Conservation (phyloP, 78 protist species). For the Chrysochromulina tobinii region DNA sequence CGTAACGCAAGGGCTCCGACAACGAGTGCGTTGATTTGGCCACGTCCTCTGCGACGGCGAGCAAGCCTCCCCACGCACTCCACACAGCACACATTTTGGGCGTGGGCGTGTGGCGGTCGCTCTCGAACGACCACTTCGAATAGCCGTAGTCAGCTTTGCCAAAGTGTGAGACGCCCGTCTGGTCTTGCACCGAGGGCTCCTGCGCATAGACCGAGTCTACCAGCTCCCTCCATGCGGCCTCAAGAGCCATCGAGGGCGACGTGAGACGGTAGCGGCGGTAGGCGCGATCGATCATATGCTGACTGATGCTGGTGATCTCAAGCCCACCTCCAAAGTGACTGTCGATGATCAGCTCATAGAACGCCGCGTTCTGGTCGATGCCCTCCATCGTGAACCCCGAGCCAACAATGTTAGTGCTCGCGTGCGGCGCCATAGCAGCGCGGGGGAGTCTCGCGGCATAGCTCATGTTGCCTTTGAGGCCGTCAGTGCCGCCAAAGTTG, state of each 20-base stretch:
- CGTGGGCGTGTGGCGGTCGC: not conserved
- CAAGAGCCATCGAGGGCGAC: not conserved
- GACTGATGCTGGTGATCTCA: not conserved
- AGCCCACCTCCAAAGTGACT: not conserved
- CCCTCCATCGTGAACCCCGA: constrained; percentile 1
- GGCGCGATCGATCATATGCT: not conserved
- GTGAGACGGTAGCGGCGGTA: not conserved
- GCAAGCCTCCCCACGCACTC: not conserved
- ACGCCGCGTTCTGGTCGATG: constrained; percentile 10
- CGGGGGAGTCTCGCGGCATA: not conserved
- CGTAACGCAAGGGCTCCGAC: not conserved
- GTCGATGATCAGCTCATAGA: not conserved
- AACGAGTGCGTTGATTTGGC: not conserved
- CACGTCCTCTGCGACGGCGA: not conserved
- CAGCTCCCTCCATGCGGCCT: not conserved
- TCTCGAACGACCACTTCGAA: not conserved
- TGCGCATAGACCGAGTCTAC: not conserved
- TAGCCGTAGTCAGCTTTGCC: not conserved
- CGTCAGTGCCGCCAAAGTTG: not conserved
- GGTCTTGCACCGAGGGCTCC: not conserved
- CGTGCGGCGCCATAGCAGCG: not conserved
- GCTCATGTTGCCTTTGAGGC: not conserved
- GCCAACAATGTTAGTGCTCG: not conserved
- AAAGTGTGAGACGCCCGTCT: not conserved
- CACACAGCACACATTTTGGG: not conserved